Conservation (phyloP, 2,329 filamentous ascomycete genomes). For the Uncinocarpus reesii region DNA sequence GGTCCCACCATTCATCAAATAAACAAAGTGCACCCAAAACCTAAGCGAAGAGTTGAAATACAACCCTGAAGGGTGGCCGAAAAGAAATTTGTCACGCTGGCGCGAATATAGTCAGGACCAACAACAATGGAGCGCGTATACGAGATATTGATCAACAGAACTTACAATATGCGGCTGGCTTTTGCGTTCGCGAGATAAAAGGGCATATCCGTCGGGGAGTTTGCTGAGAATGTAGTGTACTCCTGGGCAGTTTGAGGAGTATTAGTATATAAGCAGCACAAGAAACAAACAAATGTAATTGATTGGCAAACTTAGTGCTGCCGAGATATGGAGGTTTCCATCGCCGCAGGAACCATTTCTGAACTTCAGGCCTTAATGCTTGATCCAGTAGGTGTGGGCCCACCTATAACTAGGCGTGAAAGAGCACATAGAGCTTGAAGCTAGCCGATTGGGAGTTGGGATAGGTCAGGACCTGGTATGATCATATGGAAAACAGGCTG, state of each 20-base stretch:
- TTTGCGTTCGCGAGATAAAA: constrained; percentile 42
- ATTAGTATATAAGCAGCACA: not conserved
- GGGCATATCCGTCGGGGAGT: constrained; percentile 45
- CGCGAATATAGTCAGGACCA: constrained; percentile 13
- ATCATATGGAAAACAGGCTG: not conserved
- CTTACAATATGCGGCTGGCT: constrained; percentile 27
- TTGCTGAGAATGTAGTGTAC: constrained; percentile 42
- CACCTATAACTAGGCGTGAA: too few species aligned
- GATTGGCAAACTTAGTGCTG: too few species aligned
- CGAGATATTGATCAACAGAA: not conserved
- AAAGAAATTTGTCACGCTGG: constrained; percentile 47
- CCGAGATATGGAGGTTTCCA: not conserved
- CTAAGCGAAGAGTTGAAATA: constrained; percentile 45
- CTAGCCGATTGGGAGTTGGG: not conserved
- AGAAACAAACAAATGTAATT: not conserved
- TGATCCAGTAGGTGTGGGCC: too few species aligned
- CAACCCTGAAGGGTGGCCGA: constrained; percentile 44
- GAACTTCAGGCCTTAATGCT: too few species aligned
- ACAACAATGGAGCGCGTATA: not conserved
- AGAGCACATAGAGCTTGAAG: not conserved
- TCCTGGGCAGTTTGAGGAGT: constrained; percentile 22
- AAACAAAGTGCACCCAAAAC: constrained; percentile 49
- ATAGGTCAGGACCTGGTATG: not conserved
- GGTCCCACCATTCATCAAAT: constrained; percentile 42
- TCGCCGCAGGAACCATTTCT: not conserved